Evolutionary conservation across 2,329 filamentous ascomycete genomes (phyloP).

Genomic region (Pseudocercospora crystallina): DNA sequence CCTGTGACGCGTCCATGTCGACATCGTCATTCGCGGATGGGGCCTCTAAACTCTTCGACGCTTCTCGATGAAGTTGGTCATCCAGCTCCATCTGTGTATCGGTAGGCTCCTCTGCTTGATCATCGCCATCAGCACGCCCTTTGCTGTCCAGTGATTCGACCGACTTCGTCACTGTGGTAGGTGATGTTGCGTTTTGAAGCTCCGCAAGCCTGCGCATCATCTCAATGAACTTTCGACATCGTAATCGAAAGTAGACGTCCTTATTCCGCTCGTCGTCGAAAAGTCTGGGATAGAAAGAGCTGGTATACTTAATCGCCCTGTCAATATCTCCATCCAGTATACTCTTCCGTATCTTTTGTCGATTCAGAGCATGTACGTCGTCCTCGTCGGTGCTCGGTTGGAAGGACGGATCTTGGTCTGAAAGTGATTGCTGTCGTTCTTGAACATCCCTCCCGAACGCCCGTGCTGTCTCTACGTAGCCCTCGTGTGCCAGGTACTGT

Average conservation of each 20-base stretch:
- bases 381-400: slow-evolving; percentile 48
- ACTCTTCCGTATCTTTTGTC: slow-evolving; percentile 78
- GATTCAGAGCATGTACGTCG: slow-evolving; percentile 72
- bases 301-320: slow-evolving; percentile 78
- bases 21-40: slow-evolving; percentile 31
- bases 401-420: slow-evolving; percentile 28
- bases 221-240: slow-evolving; percentile 91
- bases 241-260: slow-evolving; percentile 81
- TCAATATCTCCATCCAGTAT: slow-evolving; percentile 93
- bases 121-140: slow-evolving; percentile 21
- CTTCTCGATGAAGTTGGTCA: slow-evolving; percentile 46
- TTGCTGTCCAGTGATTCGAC: slow-evolving; percentile 31
- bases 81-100: slow-evolving; percentile 58
- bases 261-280: slow-evolving; percentile 67
- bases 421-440: slow-evolving; percentile 68
- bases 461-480: slow-evolving; percentile 88
- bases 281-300: slow-evolving; percentile 75
- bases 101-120: slow-evolving; percentile 41
- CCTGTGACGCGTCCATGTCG: slow-evolving; percentile 34
- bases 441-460: slow-evolving; percentile 75
- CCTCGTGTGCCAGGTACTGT: slow-evolving; percentile 91
- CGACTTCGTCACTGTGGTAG: slow-evolving; percentile 28
- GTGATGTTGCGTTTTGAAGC: slow-evolving; percentile 48
- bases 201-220: slow-evolving; percentile 80
- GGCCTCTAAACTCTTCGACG: slow-evolving; percentile 15